A percentile compares a stretch with the other conserved stretches of the same genome.
These are phyloP conservation scores for Trametes polyzona DNA, from an alignment of 1,284 basidiomycete species.

Conservation along the genomic window DNA sequence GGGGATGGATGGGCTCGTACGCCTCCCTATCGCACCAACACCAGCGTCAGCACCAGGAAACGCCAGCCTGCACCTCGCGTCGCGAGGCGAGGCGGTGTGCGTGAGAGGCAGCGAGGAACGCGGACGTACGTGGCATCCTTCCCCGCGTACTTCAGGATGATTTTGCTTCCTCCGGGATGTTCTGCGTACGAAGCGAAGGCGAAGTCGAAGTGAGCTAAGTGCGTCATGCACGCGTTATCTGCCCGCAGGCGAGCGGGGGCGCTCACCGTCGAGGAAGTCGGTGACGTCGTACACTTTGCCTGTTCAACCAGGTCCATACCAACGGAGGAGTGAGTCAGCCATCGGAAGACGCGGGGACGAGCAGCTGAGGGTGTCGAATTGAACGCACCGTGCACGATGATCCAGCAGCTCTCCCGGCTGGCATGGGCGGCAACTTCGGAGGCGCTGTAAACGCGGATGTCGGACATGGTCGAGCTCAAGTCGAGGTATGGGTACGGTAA, in stretches of 20 bases:
- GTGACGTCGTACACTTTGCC: conserved; percentile 75
- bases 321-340: background rate
- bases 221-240: background rate
- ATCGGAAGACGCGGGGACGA: background rate
- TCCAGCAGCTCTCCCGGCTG: conserved; percentile 69
- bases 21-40: conserved; percentile 43
- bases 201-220: background rate
- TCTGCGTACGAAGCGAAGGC: too few species aligned
- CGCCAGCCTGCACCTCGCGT: too few species aligned
- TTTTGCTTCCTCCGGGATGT: conserved; percentile 59
- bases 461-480: conserved; percentile 25
- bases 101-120: background rate
- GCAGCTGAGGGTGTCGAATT: background rate
- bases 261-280: conserved; percentile 61
- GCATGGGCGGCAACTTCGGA: conserved; percentile 35
- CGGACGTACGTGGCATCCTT: conserved; percentile 68
- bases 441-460: conserved; percentile 31
- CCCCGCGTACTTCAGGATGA: conserved; percentile 73
- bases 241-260: too few species aligned
- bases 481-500: too few species aligned
- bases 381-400: conserved; percentile 67
- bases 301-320: conserved; percentile 25
- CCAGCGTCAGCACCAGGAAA: background rate
- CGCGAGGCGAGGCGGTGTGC: too few species aligned
- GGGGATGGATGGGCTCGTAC: conserved; percentile 68